Evolutionary conservation across 306 rosid species (phyloP), one percentile per base, ranked within the genome.

Genomic region (Amphicarpaea edgeworthii): DNA sequence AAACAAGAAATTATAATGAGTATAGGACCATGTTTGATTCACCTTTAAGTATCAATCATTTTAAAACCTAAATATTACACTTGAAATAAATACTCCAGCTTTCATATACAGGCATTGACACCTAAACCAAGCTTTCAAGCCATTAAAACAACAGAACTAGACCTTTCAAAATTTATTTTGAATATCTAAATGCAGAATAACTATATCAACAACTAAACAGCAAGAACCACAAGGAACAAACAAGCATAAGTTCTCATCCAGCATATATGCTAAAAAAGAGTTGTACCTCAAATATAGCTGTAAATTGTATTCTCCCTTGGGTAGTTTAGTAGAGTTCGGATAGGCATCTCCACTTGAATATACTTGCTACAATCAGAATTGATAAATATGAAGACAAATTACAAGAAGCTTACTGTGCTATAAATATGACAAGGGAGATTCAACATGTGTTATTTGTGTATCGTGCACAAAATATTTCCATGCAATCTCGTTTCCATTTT

Each of bases 291-390:
- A 61, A 79, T 86, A 85, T 53, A 95, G 81, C 76, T 61, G 96
- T 82, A 95, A 77, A 82, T 41, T 92, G 91, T 90, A 95, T 61
- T 95, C 98, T 68, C 98, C 98, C 86, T 90, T 90, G 55, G 98
- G 93, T 76, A 92, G 97, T 79, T 92, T 95, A 47, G 92, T 72
- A 62, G 65, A 72, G 3, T 55, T 45, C 20, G 98, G 98, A 73
- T 95, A 95, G 83, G 46, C 95, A 75, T 95, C 98, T 38, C 98
- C 98, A 86, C 82, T 87, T 53, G 97, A 88, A 85, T 85, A 82
- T 81, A 92, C 66, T 51, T 91, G 91, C 98, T 95, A 63, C 9
- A 75, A 65, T 81, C 70, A 68, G 54, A 82, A 75, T 75, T 17
- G 42, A 58, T 68, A 79, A 70, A 79, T 50, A 79, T 49, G 71